Evolutionary conservation across 331 rosid genomes (phyloP), one percentile per base, ranked within the genome.

Genomic region (Malus hybrid): DNA sequence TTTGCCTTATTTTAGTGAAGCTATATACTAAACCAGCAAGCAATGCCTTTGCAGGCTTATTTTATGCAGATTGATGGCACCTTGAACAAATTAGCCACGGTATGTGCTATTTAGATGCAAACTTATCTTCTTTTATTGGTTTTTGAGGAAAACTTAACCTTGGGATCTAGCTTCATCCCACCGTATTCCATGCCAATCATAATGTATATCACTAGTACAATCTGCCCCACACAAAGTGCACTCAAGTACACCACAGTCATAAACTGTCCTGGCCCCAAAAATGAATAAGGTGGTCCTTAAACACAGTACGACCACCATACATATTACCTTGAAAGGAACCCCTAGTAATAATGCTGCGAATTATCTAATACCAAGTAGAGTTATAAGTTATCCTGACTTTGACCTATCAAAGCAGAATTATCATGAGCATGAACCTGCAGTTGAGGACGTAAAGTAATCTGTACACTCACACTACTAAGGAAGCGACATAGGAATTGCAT

Each of bases 61-160:
- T 93, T 86, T 80, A 89, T 88, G 93, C 97, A 93, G 80, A 82
- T 93, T 85, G 98, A 90, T 78, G 90, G 88, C 72, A 93, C 97
- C 57, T 81, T 87, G 83, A 87, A 89, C 81, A 89, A 85, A 83
- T 83, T 93, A 82, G 81, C 87, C 36, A 87, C 92, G 48, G 98
- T 90, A 86, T 61, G 90, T 65, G 32, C 75, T 75, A 54, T 61
- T 54, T 55, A 15, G 24, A 50, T 69, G 24, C 42, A 27, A 46
- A 70, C 20, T 67, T 20, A 10, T 66, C 13, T 13, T 65, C 48
- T 10, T 80, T 39, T 50, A 27, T 56, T 61, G 44, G 42, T 31
- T 18, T 27, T 28, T 24, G 46, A 15, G 27, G 68, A 59, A 67
- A 15, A 72, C 16, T 60, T 72, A 33, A 59, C 39, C 36, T 52